These are phyloP conservation scores for Alternaria sp. DNA, from an alignment of 2,329 filamentous ascomycete species.

Conservation along the genomic window DNA sequence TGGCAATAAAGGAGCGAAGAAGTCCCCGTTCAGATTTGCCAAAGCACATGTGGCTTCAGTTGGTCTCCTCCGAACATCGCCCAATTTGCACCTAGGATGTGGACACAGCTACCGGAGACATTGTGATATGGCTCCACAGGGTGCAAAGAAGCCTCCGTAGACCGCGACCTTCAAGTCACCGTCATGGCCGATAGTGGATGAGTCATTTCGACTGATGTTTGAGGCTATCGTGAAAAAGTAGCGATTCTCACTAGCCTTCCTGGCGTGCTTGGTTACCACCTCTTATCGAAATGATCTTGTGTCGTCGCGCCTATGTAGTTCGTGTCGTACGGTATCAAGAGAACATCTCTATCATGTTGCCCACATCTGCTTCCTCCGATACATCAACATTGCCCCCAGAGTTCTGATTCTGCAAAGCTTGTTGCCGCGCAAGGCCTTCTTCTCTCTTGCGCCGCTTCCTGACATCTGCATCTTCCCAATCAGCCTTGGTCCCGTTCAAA, in stretches of 20 bases:
- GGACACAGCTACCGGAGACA: not conserved
- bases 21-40: not conserved
- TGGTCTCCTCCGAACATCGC: not conserved
- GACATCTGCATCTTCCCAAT: constrained; percentile 53
- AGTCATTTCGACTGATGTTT: not conserved
- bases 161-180: not conserved
- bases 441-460: constrained; percentile 52
- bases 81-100: not conserved
- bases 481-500: constrained; percentile 23
- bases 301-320: not conserved
- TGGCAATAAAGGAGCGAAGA: not conserved
- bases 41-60: constrained; percentile 15
- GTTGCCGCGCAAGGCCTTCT: constrained; percentile 62
- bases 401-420: constrained; percentile 27
- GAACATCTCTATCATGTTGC: constrained; percentile 5
- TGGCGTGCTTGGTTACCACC: not conserved
- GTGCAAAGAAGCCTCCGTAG: not conserved
- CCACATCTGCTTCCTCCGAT: not conserved
- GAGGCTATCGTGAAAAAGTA: not conserved
- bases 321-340: not conserved
- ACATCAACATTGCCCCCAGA: not conserved
- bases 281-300: not conserved
- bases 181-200: not conserved
- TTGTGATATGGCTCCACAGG: not conserved
- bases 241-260: not conserved